These are phyloP conservation scores for Kodamaea laetipori DNA, from an alignment of 805 yeast species.

Conservation along the genomic window DNA sequence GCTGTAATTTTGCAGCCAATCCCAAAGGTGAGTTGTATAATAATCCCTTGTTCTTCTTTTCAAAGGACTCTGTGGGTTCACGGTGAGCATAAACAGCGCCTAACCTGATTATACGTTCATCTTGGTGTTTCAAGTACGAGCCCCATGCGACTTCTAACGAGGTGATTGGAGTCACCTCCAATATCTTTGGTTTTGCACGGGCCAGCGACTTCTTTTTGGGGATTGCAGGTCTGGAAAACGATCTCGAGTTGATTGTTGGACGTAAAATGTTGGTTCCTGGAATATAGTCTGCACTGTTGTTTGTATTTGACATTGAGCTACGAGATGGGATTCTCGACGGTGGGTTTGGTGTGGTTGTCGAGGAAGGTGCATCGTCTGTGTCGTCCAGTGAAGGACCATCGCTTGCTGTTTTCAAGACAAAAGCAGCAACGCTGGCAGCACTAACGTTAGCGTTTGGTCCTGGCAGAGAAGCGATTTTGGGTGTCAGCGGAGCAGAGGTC, in stretches of 20 bases:
- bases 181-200: constrained; percentile 24
- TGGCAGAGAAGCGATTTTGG: not conserved
- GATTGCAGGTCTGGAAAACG: constrained; percentile 18
- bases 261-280: constrained; percentile 63
- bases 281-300: constrained; percentile 45
- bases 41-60: constrained; percentile 57
- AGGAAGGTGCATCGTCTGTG: constrained; percentile 11
- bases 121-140: constrained; percentile 50
- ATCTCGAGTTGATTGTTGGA: constrained; percentile 47
- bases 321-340: constrained; percentile 5
- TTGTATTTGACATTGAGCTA: constrained; percentile 1
- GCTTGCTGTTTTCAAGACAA: constrained; percentile 30
- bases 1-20: constrained; percentile 26
- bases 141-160: constrained; percentile 63
- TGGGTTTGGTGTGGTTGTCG: constrained; percentile 3
- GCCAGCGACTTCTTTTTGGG: constrained; percentile 18
- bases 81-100: constrained; percentile 52
- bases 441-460: constrained; percentile 1
- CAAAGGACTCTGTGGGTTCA: constrained; percentile 51
- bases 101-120: constrained; percentile 61
- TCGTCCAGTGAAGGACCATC: constrained; percentile 22
- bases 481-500: not conserved
- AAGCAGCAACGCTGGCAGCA: constrained; percentile 45
- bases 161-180: constrained; percentile 49
- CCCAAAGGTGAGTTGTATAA: constrained; percentile 63